Conservation (phyloP, 441 rosid genomes). For the Mallotus japonicus region DNA sequence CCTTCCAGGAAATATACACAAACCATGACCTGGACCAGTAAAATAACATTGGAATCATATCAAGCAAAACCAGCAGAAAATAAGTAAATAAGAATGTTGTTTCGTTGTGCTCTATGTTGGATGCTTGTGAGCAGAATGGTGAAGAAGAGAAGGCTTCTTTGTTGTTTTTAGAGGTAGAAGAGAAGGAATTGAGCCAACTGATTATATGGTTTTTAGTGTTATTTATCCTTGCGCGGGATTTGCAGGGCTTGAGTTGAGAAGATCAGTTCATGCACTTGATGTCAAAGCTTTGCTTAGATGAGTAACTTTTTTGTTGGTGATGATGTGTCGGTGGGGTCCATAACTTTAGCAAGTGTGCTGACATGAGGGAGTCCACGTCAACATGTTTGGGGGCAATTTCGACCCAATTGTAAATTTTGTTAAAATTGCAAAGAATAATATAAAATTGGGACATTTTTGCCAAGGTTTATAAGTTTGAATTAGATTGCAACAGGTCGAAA, state of each 20-base stretch:
- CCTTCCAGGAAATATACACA: constrained; percentile 84
- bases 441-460: no score
- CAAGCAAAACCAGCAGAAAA: not conserved
- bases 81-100: constrained; percentile 44
- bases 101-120: constrained; percentile 80
- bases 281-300: constrained; percentile 64
- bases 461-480: no score
- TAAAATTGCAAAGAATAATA: no score
- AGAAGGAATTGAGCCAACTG: constrained; percentile 53
- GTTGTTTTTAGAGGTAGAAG: constrained; percentile 46
- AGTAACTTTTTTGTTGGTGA: constrained; percentile 65
- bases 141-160: constrained; percentile 73
- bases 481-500: no score
- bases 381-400: no score
- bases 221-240: constrained; percentile 73
- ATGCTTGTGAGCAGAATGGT: constrained; percentile 67
- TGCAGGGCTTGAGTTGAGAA: constrained; percentile 65
- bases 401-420: no score
- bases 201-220: constrained; percentile 68
- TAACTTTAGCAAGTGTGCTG: no score
- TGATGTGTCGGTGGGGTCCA: no score
- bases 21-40: constrained; percentile 64
- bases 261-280: constrained; percentile 66
- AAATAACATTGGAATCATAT: constrained; percentile 19
- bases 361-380: no score